Conservation (phyloP, 345 rosid genomes). For the Hirschfeldia incana region DNA sequence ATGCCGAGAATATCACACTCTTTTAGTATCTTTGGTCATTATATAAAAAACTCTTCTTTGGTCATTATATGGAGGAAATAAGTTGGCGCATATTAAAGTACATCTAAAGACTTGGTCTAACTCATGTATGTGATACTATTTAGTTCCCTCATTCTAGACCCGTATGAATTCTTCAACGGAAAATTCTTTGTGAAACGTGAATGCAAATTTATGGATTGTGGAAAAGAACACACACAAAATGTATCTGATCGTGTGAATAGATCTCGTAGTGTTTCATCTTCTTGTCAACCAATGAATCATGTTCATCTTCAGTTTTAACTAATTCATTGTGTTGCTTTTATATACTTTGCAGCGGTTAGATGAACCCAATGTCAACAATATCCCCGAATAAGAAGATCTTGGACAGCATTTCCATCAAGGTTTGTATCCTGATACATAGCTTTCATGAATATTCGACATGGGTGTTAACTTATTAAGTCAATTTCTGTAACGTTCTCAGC, state of each 20-base stretch:
- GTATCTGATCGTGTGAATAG: slow-evolving; percentile 16
- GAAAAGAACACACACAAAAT: background rate
- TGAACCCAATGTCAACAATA: slow-evolving; percentile 38
- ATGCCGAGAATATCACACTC: background rate
- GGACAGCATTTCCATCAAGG: slow-evolving; percentile 70
- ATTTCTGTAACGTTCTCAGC: slow-evolving; percentile 48
- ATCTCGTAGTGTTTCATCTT: slow-evolving; percentile 1
- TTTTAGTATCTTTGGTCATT: background rate
- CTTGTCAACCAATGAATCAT: slow-evolving; percentile 4
- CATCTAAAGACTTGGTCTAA: slow-evolving; percentile 38
- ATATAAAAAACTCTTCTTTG: background rate
- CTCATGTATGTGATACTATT: slow-evolving; percentile 2
- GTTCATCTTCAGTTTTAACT: slow-evolving; percentile 8
- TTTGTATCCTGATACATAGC: slow-evolving; percentile 29
- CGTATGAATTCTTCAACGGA: background rate
- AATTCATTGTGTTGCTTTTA: background rate
- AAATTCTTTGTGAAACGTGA: slow-evolving; percentile 10
- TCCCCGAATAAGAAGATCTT: slow-evolving; percentile 45
- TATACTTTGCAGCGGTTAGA: slow-evolving; percentile 63
- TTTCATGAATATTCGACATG: background rate
- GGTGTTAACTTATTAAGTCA: slow-evolving; percentile 4
- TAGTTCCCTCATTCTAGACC: slow-evolving; percentile 13
- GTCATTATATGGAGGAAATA: slow-evolving; percentile 18
- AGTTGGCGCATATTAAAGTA: slow-evolving; percentile 32
- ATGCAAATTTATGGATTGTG: slow-evolving; percentile 7